Percentiles rank a stretch among this genome's conserved stretches.
These are phyloP conservation scores for Ceratobasidium sp. DNA, from an alignment of 1,284 basidiomycete genomes.

Conservation along the genomic window DNA sequence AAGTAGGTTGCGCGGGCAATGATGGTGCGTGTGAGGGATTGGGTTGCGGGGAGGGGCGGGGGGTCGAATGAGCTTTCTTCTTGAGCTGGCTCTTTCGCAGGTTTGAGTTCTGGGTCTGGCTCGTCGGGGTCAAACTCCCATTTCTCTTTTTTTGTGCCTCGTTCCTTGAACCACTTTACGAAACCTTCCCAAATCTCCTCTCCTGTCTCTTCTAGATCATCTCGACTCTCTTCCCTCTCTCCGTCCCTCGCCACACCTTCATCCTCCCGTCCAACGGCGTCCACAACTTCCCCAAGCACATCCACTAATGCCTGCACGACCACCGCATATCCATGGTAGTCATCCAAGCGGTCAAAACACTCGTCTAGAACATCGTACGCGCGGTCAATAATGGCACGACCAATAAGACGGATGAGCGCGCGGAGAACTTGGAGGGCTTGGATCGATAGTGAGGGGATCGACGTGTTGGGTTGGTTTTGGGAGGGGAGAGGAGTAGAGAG, in stretches of 20 bases:
- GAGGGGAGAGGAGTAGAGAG: slow-evolving; percentile 52
- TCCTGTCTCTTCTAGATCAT: slow-evolving; percentile 50
- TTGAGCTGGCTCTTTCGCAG: not conserved
- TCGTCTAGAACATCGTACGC: slow-evolving; percentile 93
- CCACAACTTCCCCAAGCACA: slow-evolving; percentile 78
- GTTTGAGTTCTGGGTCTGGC: slow-evolving; percentile 38
- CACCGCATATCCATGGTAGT: slow-evolving; percentile 87
- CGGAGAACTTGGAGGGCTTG: slow-evolving; percentile 81
- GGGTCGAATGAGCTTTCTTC: slow-evolving; percentile 53
- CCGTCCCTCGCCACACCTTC: slow-evolving; percentile 48
- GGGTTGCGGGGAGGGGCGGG: slow-evolving; percentile 67
- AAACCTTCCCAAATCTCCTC: slow-evolving; percentile 57
- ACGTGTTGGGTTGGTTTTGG: not conserved
- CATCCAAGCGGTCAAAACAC: slow-evolving; percentile 91
- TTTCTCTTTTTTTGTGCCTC: slow-evolving; percentile 56
- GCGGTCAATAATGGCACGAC: slow-evolving; percentile 79
- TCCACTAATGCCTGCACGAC: slow-evolving; percentile 87
- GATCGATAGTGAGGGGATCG: slow-evolving; percentile 49
- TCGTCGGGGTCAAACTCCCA: slow-evolving; percentile 48
- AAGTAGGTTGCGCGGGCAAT: slow-evolving; percentile 86
- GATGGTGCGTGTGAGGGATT: slow-evolving; percentile 80
- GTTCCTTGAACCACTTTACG: slow-evolving; percentile 67
- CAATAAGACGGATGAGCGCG: slow-evolving; percentile 82
- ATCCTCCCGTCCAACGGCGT: slow-evolving; percentile 67
- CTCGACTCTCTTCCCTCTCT: slow-evolving; percentile 46